phyloP scores from a whole-genome alignment of 495 filamentous ascomycete genomes.

The Podospora appendiculata region DNA sequence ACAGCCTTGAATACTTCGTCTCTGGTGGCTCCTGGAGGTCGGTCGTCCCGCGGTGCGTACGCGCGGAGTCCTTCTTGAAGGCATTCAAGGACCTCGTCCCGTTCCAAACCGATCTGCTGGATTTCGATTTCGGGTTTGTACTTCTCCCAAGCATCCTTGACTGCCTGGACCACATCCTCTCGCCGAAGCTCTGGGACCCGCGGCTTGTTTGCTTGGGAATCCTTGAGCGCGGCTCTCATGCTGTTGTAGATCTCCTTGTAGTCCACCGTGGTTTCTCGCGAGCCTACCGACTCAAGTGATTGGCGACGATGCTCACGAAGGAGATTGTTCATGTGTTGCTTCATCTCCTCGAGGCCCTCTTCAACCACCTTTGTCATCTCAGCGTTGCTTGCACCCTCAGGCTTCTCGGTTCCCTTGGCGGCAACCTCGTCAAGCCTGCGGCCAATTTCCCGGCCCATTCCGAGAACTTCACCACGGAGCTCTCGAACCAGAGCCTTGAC shows the following conservation, averaged over 20 bases:
- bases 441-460: constrained; percentile 83
- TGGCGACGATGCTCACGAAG: constrained; percentile 68
- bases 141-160: constrained; percentile 81
- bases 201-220: constrained; percentile 46
- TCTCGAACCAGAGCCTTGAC: constrained; percentile 86
- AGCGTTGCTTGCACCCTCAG: constrained; percentile 48
- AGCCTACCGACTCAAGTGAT: constrained; percentile 33
- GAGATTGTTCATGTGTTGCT: constrained; percentile 66
- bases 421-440: constrained; percentile 66
- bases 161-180: constrained; percentile 77
- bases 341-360: constrained; percentile 70
- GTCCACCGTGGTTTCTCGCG: constrained; percentile 41
- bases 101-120: constrained; percentile 79
- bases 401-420: constrained; percentile 39
- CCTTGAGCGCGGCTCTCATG: constrained; percentile 68
- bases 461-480: constrained; percentile 83
- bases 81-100: constrained; percentile 79
- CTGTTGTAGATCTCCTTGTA: constrained; percentile 74
- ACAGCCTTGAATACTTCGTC: constrained; percentile 78
- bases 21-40: constrained; percentile 47
- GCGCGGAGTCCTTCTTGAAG: constrained; percentile 74
- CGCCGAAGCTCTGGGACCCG: constrained; percentile 40
- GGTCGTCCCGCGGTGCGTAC: constrained; percentile 51
- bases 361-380: constrained; percentile 74
- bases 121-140: constrained; percentile 89